Percentiles rank a stretch among this genome's conserved stretches.
Evolutionary conservation across 1,139 yeast genomes (phyloP).

Genomic region (Maudiozyma humilis): DNA sequence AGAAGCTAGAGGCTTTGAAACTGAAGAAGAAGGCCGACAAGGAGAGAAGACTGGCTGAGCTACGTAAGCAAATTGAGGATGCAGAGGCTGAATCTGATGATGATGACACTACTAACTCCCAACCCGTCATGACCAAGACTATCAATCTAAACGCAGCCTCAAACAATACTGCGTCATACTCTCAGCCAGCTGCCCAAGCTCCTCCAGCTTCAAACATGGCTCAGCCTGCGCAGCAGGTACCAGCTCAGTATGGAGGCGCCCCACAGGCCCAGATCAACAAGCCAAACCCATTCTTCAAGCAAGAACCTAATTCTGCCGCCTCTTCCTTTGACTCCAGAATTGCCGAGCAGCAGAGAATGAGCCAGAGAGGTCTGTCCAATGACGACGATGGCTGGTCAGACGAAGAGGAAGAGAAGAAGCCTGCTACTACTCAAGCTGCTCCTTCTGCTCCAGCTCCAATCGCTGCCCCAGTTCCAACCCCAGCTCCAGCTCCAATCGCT

Average conservation of each 20-base stretch:
- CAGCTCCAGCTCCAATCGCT: conserved; percentile 18
- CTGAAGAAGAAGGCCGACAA: conserved; percentile 45
- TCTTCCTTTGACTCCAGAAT: conserved; percentile 42
- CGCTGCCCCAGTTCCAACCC: conserved; percentile 18
- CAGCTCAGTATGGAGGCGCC: background rate
- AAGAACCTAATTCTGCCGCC: conserved; percentile 25
- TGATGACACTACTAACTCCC: conserved; percentile 7
- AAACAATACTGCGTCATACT: background rate
- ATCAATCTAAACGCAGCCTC: background rate
- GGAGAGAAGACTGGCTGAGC: conserved; percentile 29
- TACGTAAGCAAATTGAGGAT: conserved; percentile 35
- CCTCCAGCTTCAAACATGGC: background rate
- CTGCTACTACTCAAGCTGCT: conserved; percentile 18
- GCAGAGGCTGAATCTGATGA: conserved; percentile 32
- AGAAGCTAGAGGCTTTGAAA: conserved; percentile 37
- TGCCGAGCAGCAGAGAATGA: conserved; percentile 55
- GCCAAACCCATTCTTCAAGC: conserved; percentile 46
- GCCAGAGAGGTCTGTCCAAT: conserved; percentile 53
- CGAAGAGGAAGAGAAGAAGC: conserved; percentile 41
- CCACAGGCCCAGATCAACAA: conserved; percentile 11
- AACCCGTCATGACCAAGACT: conserved; percentile 1
- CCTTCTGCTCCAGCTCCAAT: background rate
- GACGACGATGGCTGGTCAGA: conserved; percentile 48
- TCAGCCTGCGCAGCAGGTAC: background rate
- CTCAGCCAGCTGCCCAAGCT: too few relatives aligned